Base-by-base conservation (phyloP, 257 asterid species). In the Nicotiana knightiana region DNA sequence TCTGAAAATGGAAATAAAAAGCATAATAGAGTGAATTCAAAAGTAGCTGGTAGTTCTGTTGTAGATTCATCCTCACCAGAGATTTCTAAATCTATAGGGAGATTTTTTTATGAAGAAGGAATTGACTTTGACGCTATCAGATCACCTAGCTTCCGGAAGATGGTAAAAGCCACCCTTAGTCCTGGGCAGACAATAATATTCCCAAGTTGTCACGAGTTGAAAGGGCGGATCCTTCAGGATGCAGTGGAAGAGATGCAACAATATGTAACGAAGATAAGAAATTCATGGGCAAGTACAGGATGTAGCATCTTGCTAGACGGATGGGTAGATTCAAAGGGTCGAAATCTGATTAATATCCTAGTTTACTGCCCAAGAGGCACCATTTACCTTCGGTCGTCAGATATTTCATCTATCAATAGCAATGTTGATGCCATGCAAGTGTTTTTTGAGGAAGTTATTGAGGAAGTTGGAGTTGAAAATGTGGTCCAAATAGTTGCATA, bases 301-400 rank as follows among this genome's bases (percentile, higher is more conserved):
- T 92, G 97, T 84, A 93, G 93, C 76, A 21, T 92, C 53, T 81
- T 93, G 76, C 76, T 92, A 9, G 98, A 93, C 53, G 93, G 88
- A 67, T 93, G 97, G 97, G 77, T 13, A 4, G 90, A 85, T 54
- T 81, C 64, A 24, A 82, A 73, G 7, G 87, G 87, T 13, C 82
- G 89, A n/a, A 79, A 82, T 26, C 75, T 93, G 15, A 54, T 91
- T 4, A 91, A 88, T 62, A 26, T 91, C 18, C 61, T 93, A 18
- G 92, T 84, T 18, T 87, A 88, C 68, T 89, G 90, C 84, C 93
- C 92, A 0, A 87, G 21, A 71, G 97, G 95, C 4, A 85, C 92
- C 1, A 76, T 91, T 16, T 92, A 88, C 85, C 88, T 90, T 30
- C 62, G 84, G 21, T 88, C 97, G 0, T 86, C 53, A 0, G 90